These are phyloP conservation scores for Curvularia spicifera DNA, from an alignment of 2,329 filamentous ascomycete genomes.

Conservation along the genomic window DNA sequence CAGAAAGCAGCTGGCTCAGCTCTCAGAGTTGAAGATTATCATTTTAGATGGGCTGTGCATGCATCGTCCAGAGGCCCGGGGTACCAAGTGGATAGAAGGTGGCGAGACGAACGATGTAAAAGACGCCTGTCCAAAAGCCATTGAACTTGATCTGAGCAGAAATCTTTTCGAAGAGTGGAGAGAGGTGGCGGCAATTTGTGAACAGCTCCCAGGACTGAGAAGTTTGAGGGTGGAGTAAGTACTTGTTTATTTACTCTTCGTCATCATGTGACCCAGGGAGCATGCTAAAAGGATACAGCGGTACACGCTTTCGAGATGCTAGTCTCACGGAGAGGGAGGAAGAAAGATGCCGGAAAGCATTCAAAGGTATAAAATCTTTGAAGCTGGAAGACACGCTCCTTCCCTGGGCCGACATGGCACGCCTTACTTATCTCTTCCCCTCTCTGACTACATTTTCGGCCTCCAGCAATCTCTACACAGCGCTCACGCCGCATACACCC, in stretches of 20 bases:
- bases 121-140: slow-evolving; percentile 62
- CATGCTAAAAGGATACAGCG: slow-evolving; percentile 56
- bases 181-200: slow-evolving; percentile 74
- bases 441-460: slow-evolving; percentile 60
- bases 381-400: slow-evolving; percentile 58
- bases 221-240: slow-evolving; percentile 74
- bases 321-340: slow-evolving; percentile 32
- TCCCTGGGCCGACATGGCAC: slow-evolving; percentile 47
- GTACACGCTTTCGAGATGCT: slow-evolving; percentile 69
- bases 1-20: slow-evolving; percentile 74
- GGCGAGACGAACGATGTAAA: slow-evolving; percentile 57
- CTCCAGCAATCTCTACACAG: slow-evolving; percentile 48
- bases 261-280: slow-evolving; percentile 2
- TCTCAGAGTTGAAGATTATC: slow-evolving; percentile 79
- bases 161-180: slow-evolving; percentile 76
- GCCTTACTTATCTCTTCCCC: slow-evolving; percentile 60
- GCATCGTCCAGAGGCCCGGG: slow-evolving; percentile 43
- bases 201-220: slow-evolving; percentile 69
- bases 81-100: slow-evolving; percentile 31
- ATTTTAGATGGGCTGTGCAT: slow-evolving; percentile 81
- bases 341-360: slow-evolving; percentile 34
- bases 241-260: neutral
- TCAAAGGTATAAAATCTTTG: slow-evolving; percentile 53
- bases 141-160: slow-evolving; percentile 82
- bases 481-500: slow-evolving; percentile 49